Evolutionary conservation across 805 yeast species (phyloP), one percentile per base, ranked within the genome.

Genomic region (Saccharomyces jurei): DNA sequence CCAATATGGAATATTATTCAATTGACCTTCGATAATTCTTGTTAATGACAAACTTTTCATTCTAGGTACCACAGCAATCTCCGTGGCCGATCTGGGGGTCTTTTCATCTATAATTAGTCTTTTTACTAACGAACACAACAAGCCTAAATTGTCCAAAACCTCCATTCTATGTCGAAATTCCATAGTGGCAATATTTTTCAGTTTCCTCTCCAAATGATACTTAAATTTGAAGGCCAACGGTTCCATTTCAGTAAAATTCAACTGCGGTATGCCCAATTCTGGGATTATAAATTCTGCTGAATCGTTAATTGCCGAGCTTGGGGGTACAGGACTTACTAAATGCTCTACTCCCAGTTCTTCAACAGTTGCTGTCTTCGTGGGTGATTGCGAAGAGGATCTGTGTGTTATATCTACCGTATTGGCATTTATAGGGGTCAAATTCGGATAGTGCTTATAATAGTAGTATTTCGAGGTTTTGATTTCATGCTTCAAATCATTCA

Each of bases 1-100:
- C 96, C 97, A 92, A 65, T 89, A 89, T 4, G 89, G 86, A 25
- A 90, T 85, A 67, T 89, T 90, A 55, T 82, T 86, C 64, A 85
- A 78, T 62, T 84, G 84, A 2, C 87, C 85, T 65, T 89, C 96
- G 63, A 89, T 80, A 0, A 90, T 84, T 60, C 89, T 75, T 48
- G 89, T 84, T 57, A 89, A 80, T 60, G 89, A 74, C 50, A 90
- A 71, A 36, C 89, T 83, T 53, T 86, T 77, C 50, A 90, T 73
- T 64, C 86, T 92, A 0, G 98, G 98, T 4, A 92, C 97, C 46
- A 94, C 86, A 0, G 96, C 88, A 17, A 92, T 83, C 63, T 92
- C 97, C 54, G 89, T 81, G 6, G 90, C 82, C 30, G 86, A 80
- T 57, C 83, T 78, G 1, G 96, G 91, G 1, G 91, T 84, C 61